These are phyloP conservation scores for Colletotrichum spaethianum DNA, from an alignment of 2,329 filamentous ascomycete species.

Conservation along the genomic window DNA sequence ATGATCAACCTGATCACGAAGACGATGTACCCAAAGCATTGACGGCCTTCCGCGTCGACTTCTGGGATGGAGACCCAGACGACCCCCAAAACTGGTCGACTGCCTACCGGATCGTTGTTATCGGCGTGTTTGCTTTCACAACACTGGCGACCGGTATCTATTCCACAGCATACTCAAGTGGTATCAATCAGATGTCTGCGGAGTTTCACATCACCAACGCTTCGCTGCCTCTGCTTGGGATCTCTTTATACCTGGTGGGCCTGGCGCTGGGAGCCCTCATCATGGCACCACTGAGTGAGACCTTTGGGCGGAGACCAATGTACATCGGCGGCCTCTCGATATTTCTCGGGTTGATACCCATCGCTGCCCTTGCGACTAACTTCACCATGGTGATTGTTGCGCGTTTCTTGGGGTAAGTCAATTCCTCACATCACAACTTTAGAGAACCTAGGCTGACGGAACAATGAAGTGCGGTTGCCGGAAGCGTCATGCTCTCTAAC, in stretches of 20 bases:
- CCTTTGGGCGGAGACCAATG: constrained; percentile 67
- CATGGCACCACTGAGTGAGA: constrained; percentile 70
- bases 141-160: constrained; percentile 36
- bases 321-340: constrained; percentile 67
- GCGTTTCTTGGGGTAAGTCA: constrained; percentile 57
- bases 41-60: constrained; percentile 70
- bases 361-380: constrained; percentile 56
- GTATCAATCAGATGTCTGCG: constrained; percentile 24
- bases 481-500: constrained; percentile 74
- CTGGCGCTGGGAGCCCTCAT: constrained; percentile 72
- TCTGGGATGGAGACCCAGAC: constrained; percentile 64
- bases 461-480: constrained; percentile 68
- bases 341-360: constrained; percentile 71
- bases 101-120: constrained; percentile 22
- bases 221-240: constrained; percentile 69
- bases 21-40: constrained; percentile 16
- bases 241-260: constrained; percentile 74
- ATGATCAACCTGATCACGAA: constrained; percentile 6
- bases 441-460: not conserved
- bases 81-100: constrained; percentile 59
- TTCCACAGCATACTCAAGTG: constrained; percentile 30
- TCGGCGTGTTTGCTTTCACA: constrained; percentile 38
- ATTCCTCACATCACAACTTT: too few species aligned
- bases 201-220: constrained; percentile 44
- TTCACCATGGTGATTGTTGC: constrained; percentile 68